Conservation (phyloP, 163 green algal genomes). For the Coccomyxa subellipsoidea region DNA sequence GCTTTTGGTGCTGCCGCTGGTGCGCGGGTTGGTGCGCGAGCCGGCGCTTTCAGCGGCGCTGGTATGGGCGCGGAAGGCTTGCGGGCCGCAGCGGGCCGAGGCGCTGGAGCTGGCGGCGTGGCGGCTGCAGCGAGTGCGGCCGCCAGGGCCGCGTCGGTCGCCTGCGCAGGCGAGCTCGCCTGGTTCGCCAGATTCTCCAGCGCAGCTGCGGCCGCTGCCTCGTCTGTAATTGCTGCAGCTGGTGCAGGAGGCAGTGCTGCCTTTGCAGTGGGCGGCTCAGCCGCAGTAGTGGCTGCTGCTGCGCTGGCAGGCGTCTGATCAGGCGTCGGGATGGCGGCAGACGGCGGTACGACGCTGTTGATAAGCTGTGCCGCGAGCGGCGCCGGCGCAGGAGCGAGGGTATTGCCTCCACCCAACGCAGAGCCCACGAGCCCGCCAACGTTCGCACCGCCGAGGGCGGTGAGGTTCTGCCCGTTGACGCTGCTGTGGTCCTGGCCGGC, state of each 20-base stretch:
- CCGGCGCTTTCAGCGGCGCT: too few species aligned
- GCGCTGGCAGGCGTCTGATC: background rate
- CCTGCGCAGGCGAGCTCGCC: background rate
- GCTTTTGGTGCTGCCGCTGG: background rate
- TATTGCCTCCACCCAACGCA: background rate
- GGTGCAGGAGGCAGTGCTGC: background rate
- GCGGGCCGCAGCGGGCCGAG: background rate
- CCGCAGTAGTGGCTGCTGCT: background rate
- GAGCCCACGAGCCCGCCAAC: background rate
- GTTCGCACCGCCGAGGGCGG: background rate
- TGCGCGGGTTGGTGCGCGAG: too few species aligned
- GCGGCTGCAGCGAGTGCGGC: background rate
- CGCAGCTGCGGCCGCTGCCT: background rate
- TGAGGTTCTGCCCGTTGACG: background rate
- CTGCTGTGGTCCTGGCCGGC: background rate
- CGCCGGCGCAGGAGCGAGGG: background rate
- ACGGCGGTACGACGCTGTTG: background rate
- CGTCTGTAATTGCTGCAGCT: background rate
- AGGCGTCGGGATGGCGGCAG: background rate
- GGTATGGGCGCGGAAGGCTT: too few species aligned
- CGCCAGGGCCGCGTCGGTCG: background rate
- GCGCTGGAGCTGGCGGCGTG: background rate
- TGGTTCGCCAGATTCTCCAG: background rate
- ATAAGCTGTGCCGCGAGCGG: background rate
- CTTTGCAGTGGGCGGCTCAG: background rate